A percentile compares a stretch with the other conserved stretches of the same genome.
Conservation (phyloP, 1,284 basidiomycete species). For the Austroboletus olivaceoglutinosus region DNA sequence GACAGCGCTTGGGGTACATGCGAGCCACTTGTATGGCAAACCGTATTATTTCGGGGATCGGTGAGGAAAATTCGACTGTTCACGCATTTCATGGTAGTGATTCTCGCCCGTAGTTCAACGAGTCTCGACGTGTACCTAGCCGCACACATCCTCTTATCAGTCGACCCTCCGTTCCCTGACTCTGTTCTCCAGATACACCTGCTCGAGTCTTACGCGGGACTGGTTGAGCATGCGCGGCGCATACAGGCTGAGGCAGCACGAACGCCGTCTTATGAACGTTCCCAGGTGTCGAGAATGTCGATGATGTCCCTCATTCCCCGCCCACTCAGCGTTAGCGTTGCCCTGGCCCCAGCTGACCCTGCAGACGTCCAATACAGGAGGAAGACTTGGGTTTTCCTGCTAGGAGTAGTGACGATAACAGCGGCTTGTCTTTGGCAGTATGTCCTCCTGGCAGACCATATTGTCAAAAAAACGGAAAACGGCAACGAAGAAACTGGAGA, state of each 20-base stretch:
- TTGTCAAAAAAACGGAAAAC: neutral
- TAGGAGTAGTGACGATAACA: constrained; percentile 21
- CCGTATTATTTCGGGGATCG: constrained; percentile 51
- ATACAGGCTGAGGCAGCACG: constrained; percentile 40
- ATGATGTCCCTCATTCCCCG: constrained; percentile 24
- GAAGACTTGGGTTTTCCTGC: constrained; percentile 38
- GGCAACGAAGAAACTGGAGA: neutral
- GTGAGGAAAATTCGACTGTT: constrained; percentile 26
- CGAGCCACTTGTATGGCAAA: constrained; percentile 51
- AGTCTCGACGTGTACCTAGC: constrained; percentile 64
- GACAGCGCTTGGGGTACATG: constrained; percentile 54
- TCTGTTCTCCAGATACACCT: constrained; percentile 54
- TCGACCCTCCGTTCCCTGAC: constrained; percentile 60
- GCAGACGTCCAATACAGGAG: constrained; percentile 36
- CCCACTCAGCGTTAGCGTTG: neutral
- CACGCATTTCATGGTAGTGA: neutral
- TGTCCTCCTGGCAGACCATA: neutral
- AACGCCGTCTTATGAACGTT: constrained; percentile 15
- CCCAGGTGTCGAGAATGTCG: constrained; percentile 16
- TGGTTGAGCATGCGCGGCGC: constrained; percentile 54
- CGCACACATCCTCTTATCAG: constrained; percentile 61
- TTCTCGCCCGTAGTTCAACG: constrained; percentile 44
- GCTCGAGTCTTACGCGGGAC: constrained; percentile 50
- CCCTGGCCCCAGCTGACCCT: constrained; percentile 14
- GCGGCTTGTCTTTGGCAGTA: constrained; percentile 1